phyloP scores from a whole-genome alignment of 1,284 basidiomycete species.

The Cystobasidiaceae sp. region DNA sequence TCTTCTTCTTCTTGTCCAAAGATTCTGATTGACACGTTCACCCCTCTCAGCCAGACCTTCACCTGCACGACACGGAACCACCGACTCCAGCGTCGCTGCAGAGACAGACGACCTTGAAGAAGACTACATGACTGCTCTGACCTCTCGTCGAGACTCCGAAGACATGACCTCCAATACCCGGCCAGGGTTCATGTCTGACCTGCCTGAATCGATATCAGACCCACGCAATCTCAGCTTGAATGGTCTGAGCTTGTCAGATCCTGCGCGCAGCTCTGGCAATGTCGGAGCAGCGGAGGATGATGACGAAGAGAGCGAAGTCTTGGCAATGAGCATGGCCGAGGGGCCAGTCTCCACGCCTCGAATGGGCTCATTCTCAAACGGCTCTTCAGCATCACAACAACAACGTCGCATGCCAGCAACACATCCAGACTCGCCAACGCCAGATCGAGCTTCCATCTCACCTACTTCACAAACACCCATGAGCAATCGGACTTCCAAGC shows the following conservation, averaged over 20 bases:
- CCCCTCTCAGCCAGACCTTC: too few species aligned
- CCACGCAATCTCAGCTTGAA: too few species aligned
- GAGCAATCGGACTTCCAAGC: too few species aligned
- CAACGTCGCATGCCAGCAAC: too few species aligned
- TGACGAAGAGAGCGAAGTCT: constrained; percentile 26
- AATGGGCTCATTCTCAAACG: background rate
- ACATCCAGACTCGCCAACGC: constrained; percentile 26
- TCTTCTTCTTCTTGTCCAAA: too few species aligned
- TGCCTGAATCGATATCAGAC: constrained; percentile 4
- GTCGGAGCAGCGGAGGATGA: background rate
- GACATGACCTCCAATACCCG: constrained; percentile 1
- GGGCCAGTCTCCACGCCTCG: constrained; percentile 5
- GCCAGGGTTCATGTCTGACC: background rate
- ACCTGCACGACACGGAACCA: background rate
- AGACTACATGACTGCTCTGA: constrained; percentile 30
- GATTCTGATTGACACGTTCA: too few species aligned
- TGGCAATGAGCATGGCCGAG: constrained; percentile 13
- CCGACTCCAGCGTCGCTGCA: background rate
- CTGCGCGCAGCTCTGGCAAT: background rate
- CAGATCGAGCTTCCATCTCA: background rate
- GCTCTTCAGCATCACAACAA: too few species aligned
- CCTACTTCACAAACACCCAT: too few species aligned
- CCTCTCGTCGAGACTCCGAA: constrained; percentile 22
- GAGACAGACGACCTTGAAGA: constrained; percentile 20
- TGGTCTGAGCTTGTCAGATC: too few species aligned